Percentiles rank a stretch among this genome's conserved stretches.
These are phyloP conservation scores for Erythrophleum ivorense DNA, from an alignment of 331 rosid species.

Conservation along the genomic window DNA sequence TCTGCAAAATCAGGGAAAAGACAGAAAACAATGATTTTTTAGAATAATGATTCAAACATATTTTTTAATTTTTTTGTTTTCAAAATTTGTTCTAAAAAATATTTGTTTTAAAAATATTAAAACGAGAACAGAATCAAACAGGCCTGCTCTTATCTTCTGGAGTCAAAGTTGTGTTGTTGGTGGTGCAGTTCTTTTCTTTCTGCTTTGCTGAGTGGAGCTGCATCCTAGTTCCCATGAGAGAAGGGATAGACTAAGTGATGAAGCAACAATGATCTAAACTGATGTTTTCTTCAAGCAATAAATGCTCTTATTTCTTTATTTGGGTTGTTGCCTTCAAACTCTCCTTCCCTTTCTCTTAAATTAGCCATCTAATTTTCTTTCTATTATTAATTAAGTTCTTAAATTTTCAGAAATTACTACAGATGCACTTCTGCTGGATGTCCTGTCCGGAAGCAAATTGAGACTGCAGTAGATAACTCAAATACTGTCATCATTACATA, in stretches of 20 bases:
- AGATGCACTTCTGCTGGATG: constrained; percentile 99
- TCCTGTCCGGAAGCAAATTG: constrained; percentile 93
- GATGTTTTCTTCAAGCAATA: neutral
- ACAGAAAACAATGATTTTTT: too few relatives aligned
- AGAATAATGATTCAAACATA: too few relatives aligned
- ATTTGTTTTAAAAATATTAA: too few relatives aligned
- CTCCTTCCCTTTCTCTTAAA: neutral
- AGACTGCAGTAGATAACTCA: constrained; percentile 67
- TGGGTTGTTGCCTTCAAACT: neutral
- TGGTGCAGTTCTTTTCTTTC: constrained; percentile 24
- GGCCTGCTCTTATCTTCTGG: neutral
- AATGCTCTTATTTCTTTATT: neutral
- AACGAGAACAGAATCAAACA: too few relatives aligned
- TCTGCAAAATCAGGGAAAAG: too few relatives aligned
- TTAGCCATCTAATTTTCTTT: neutral
- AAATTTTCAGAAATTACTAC: constrained; percentile 85
- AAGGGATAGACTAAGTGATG: constrained; percentile 24
- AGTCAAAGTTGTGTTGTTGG: constrained; percentile 20
- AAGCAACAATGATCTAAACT: constrained; percentile 38
- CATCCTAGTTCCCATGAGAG: neutral
- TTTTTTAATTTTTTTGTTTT: too few relatives aligned
- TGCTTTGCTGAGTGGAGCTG: constrained; percentile 18
- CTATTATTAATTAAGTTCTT: constrained; percentile 36
- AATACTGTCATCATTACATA: constrained; percentile 68
- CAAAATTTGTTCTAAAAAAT: too few relatives aligned